phyloP scores from a whole-genome alignment of 73 alveolate genomes.

The Breviolum minutum region DNA sequence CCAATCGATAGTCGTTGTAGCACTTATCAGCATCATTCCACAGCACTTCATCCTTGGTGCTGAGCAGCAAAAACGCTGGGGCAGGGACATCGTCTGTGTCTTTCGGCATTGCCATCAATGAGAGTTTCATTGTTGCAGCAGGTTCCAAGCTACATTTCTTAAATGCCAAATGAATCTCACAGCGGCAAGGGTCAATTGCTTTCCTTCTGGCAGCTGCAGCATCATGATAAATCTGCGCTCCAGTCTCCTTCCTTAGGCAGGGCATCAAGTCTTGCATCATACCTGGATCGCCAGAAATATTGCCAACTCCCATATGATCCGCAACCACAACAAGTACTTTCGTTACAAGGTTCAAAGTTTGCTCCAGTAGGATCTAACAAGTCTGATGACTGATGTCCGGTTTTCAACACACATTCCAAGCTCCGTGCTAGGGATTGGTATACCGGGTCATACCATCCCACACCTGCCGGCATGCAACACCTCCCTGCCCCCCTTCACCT shows the following conservation, averaged over 20 bases:
- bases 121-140: neutral
- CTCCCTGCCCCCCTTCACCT: neutral
- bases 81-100: neutral
- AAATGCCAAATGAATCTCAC: neutral
- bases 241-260: slow-evolving; percentile 15
- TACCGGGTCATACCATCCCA: too few relatives aligned
- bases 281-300: neutral
- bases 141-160: neutral
- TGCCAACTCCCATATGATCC: too few relatives aligned
- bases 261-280: neutral
- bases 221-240: neutral
- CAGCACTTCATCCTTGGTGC: slow-evolving; percentile 28
- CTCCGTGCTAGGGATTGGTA: neutral
- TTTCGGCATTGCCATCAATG: neutral
- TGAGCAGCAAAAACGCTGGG: neutral
- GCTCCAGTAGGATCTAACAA: neutral
- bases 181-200: neutral
- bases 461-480: too few relatives aligned
- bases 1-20: slow-evolving; percentile 32
- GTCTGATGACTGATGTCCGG: neutral
- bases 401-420: neutral
- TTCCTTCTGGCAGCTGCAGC: neutral
- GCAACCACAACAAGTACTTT: too few relatives aligned
- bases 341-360: neutral
- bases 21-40: slow-evolving; percentile 14